Base-by-base conservation (phyloP, 1,139 yeast species). In the Diutina scorzettiae region DNA sequence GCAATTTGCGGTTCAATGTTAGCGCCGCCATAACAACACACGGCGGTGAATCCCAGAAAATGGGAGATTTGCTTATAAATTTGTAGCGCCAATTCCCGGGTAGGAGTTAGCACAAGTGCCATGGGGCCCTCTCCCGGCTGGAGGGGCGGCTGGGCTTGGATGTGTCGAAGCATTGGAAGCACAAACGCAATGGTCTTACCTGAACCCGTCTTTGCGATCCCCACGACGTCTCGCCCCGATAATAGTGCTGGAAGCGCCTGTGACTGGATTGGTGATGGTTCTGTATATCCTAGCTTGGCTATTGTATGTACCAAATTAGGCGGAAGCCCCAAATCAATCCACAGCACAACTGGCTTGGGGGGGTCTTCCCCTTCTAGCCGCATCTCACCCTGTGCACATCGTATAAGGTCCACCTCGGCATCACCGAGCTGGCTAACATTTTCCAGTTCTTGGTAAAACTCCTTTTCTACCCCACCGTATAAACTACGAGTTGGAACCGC, bases 1-100 rank as follows among this genome's bases (percentile, higher is more conserved):
- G 86, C 80, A 40, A 93, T 86, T 55, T 89, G 96, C 6, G 71
- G 68, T 48, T 86, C 85, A 39, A 91, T 76, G 7, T 86, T 78
- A 0, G 95, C 75, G 0, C 98, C 98, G n/a, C 98, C 98, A 48
- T 91, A 89, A 45, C 95, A 91, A 54, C 96, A 84, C 18, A 81
- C 70, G 0, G 85, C 79, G 3, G 55, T 42, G 2, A 74, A 60
- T 11, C 81, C 50, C 4, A 81, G 60, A 53, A 91, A 85, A 3
- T 71, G 67, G 33, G 60, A 59, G 39, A 85, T 70, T 47, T 86
- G 94, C 48, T 76, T 76, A 57, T 70, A 69, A 11, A 91, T 86
- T 55, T 93, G 99, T 4, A 81, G 60, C 0, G 97, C 95, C 41
- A 93, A 64, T 57, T 93, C 99, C 53, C 99, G 69, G 0, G 98